phyloP scores from a whole-genome alignment of 495 filamentous ascomycete species.

The Diplogelasinospora grovesii region DNA sequence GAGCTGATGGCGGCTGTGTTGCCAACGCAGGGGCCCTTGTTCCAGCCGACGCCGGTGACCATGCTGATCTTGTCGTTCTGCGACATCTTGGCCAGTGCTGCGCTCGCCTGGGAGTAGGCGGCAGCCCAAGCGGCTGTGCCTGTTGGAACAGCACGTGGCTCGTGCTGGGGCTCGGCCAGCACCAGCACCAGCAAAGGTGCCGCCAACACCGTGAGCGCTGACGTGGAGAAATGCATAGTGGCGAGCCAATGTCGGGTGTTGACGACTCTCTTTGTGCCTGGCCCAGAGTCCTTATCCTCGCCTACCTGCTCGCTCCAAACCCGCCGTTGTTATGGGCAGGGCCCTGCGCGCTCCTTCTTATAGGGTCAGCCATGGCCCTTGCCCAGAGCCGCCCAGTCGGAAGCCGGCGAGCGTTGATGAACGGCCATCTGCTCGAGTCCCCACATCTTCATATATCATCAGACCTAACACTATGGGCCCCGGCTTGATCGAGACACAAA shows the following conservation, averaged over 20 bases:
- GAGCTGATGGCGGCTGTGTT: slow-evolving; percentile 50
- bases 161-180: slow-evolving; percentile 7
- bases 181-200: slow-evolving; percentile 1
- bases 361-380: slow-evolving; percentile 5
- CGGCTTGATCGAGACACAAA: slow-evolving; percentile 5
- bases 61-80: slow-evolving; percentile 55
- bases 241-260: not conserved
- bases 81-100: slow-evolving; percentile 49
- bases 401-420: slow-evolving; percentile 14
- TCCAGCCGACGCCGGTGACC: slow-evolving; percentile 58
- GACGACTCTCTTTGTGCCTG: too few relatives aligned
- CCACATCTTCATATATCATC: slow-evolving; percentile 11
- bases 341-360: slow-evolving; percentile 6
- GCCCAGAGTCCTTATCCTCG: not conserved
- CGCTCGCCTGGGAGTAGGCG: slow-evolving; percentile 50
- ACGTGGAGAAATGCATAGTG: not conserved
- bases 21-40: slow-evolving; percentile 59
- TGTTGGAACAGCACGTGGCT: slow-evolving; percentile 7
- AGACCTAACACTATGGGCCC: not conserved
- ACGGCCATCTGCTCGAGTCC: not conserved
- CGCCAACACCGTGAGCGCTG: not conserved
- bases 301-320: not conserved
- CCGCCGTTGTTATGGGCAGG: not conserved
- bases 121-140: slow-evolving; percentile 37
- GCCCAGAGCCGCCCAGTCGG: slow-evolving; percentile 17